phyloP scores from a whole-genome alignment of 164 flowering plant genomes.

The Umbellularia californica region DNA sequence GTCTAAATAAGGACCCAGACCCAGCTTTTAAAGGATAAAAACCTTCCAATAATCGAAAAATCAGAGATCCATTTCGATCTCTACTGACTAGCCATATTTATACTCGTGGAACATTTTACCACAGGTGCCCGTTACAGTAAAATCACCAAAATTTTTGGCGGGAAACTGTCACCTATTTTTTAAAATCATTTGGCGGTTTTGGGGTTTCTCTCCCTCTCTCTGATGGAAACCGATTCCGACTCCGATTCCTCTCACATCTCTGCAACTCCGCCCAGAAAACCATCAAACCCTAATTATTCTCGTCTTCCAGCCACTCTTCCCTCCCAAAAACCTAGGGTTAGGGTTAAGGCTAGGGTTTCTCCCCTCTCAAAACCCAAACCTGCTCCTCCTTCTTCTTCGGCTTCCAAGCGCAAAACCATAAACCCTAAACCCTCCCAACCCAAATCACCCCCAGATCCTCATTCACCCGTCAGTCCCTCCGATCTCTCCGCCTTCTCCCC shows the following conservation, averaged over 20 bases:
- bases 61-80: too few relatives aligned
- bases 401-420: constrained; percentile 1
- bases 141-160: too few relatives aligned
- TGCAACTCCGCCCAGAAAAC: constrained; percentile 67
- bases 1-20: too few relatives aligned
- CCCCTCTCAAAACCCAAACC: constrained; percentile 16
- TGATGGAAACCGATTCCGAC: constrained; percentile 64
- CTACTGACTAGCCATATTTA: too few relatives aligned
- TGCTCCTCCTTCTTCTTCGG: constrained; percentile 1
- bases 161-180: too few relatives aligned
- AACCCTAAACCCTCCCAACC: constrained; percentile 7
- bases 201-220: neutral
- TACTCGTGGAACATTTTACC: too few relatives aligned
- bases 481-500: constrained; percentile 25
- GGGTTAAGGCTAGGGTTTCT: constrained; percentile 13
- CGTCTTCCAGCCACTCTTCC: neutral
- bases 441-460: constrained; percentile 2
- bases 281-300: neutral
- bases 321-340: constrained; percentile 14
- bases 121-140: too few relatives aligned
- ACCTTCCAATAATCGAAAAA: too few relatives aligned
- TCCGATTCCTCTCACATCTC: constrained; percentile 87
- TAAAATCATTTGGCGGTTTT: constrained; percentile 1
- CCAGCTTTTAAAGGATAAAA: too few relatives aligned
- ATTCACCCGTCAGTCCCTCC: neutral